Evolutionary conservation across 805 yeast genomes (phyloP).

Genomic region (Monosporozyma solicola): DNA sequence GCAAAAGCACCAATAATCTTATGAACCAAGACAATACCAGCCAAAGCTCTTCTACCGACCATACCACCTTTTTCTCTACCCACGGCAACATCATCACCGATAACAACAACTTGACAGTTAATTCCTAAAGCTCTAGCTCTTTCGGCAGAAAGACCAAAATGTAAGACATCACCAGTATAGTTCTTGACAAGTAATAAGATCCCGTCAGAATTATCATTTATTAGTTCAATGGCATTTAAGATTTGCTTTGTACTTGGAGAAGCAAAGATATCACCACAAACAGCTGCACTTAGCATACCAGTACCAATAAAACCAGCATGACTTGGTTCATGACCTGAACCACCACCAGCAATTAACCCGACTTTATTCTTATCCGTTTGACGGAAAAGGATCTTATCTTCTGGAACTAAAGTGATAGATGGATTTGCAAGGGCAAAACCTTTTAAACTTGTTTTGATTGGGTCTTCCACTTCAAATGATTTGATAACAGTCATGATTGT

Average conservation of each 20-base stretch:
- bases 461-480: slow-evolving; percentile 34
- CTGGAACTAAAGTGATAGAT: slow-evolving; percentile 29
- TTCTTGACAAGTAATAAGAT: slow-evolving; percentile 77
- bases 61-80: slow-evolving; percentile 82
- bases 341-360: slow-evolving; percentile 81
- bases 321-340: slow-evolving; percentile 92
- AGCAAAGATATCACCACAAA: slow-evolving; percentile 86
- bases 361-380: slow-evolving; percentile 41
- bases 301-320: slow-evolving; percentile 89
- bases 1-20: slow-evolving; percentile 74
- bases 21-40: slow-evolving; percentile 84
- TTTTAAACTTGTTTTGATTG: slow-evolving; percentile 31
- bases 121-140: slow-evolving; percentile 73
- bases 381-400: slow-evolving; percentile 33
- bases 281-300: slow-evolving; percentile 78
- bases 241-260: slow-evolving; percentile 93
- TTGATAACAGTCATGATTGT: slow-evolving; percentile 14
- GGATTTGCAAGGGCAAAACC: slow-evolving; percentile 35
- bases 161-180: slow-evolving; percentile 90
- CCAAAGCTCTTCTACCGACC: slow-evolving; percentile 91
- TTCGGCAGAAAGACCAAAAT: slow-evolving; percentile 87
- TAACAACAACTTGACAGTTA: slow-evolving; percentile 62
- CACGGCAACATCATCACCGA: slow-evolving; percentile 90
- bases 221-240: slow-evolving; percentile 46
- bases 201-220: slow-evolving; percentile 36